Evolutionary conservation across 2,329 filamentous ascomycete genomes (phyloP).

Genomic region (Colletotrichum horii): DNA sequence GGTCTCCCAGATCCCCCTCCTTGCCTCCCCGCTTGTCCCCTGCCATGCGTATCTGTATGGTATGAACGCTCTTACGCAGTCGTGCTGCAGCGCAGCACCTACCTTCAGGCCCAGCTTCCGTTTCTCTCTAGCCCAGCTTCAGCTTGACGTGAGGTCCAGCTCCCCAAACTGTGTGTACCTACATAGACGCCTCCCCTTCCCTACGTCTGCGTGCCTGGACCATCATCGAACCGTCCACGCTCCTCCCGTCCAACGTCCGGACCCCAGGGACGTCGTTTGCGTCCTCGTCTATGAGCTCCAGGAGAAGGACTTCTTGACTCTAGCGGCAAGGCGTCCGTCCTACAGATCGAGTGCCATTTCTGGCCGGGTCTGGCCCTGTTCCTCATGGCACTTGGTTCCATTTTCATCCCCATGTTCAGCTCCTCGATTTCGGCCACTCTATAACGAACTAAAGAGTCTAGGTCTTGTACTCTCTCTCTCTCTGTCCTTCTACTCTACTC

Average conservation of each 20-base stretch:
- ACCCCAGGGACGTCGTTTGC: not conserved
- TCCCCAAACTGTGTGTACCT: not conserved
- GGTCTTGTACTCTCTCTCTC: slow-evolving; percentile 23
- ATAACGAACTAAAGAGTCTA: not conserved
- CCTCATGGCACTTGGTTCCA: not conserved
- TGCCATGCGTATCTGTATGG: not conserved
- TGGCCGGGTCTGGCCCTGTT: not conserved
- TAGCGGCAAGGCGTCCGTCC: not conserved
- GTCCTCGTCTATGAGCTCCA: not conserved
- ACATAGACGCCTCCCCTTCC: not conserved
- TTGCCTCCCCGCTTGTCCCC: not conserved
- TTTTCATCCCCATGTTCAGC: not conserved
- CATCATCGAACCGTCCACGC: not conserved
- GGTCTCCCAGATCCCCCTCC: not conserved
- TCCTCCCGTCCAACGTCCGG: not conserved
- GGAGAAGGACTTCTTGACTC: not conserved
- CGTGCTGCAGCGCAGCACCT: not conserved
- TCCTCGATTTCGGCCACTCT: not conserved
- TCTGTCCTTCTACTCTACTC: not conserved
- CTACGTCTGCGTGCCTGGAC: not conserved
- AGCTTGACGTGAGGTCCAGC: not conserved
- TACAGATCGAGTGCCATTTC: not conserved
- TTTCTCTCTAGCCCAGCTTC: not conserved
- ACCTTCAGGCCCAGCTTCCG: not conserved
- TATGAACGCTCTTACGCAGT: not conserved